phyloP scores from a whole-genome alignment of 768 basidiomycete genomes.

The Kwoniella sp. region DNA sequence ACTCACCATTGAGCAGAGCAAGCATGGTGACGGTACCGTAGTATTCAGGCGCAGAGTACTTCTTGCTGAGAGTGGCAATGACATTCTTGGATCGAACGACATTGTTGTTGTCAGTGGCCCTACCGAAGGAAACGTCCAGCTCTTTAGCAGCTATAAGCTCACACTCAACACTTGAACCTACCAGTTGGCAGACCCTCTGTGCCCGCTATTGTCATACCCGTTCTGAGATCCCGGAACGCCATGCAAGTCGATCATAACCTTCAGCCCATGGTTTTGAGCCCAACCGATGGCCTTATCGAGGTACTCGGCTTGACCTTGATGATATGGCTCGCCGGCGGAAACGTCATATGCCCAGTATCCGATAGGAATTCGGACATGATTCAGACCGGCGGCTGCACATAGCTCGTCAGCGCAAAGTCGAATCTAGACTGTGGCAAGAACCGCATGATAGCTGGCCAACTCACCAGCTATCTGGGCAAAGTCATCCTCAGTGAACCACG shows the following conservation, averaged over 20 bases:
- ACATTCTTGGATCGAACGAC: conserved; percentile 48
- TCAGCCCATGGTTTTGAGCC: conserved; percentile 51
- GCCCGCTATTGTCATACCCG: conserved; percentile 53
- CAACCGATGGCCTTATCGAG: conserved; percentile 54
- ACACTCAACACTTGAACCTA: too few species aligned
- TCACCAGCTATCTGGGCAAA: conserved; percentile 52
- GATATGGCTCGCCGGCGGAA: conserved; percentile 51
- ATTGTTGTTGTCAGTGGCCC: conserved; percentile 37
- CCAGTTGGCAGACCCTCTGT: conserved; percentile 47
- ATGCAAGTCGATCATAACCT: conserved; percentile 55
- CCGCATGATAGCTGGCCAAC: conserved; percentile 15
- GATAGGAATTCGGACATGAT: conserved; percentile 55
- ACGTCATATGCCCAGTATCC: conserved; percentile 55
- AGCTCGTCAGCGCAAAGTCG: background rate
- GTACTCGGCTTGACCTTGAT: conserved; percentile 51
- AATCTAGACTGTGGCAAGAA: background rate
- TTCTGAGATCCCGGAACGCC: conserved; percentile 55
- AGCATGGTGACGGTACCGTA: conserved; percentile 53
- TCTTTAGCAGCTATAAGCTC: background rate
- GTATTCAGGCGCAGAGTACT: conserved; percentile 52
- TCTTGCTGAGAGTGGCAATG: conserved; percentile 38
- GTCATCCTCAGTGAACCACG: conserved; percentile 58
- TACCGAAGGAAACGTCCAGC: background rate
- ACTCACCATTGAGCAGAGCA: conserved; percentile 45
- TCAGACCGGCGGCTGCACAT: conserved; percentile 29